These are phyloP conservation scores for Ceratocystis cubensis DNA, from an alignment of 2,329 filamentous ascomycete genomes.

Conservation along the genomic window DNA sequence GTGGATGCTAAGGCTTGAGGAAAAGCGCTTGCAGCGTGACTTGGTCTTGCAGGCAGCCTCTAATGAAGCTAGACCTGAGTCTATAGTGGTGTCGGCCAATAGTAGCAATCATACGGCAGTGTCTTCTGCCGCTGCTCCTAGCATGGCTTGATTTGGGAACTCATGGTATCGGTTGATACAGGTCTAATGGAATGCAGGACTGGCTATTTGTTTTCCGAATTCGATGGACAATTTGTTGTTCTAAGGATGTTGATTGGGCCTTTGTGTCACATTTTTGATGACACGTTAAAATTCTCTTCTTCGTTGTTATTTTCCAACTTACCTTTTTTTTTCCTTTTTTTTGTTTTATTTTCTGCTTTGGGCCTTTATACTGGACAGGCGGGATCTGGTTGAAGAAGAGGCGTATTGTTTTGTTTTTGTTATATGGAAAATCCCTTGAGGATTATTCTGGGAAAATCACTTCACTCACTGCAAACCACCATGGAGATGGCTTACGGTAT, in stretches of 20 bases:
- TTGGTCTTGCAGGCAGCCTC: not conserved
- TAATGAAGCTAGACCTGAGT: slow-evolving; percentile 4
- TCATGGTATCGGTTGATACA: not conserved
- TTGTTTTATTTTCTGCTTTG: slow-evolving; percentile 1
- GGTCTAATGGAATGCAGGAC: not conserved
- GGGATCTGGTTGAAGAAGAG: not conserved
- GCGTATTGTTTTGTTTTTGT: slow-evolving; percentile 10
- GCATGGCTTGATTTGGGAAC: slow-evolving; percentile 14
- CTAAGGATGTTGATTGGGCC: too few species aligned
- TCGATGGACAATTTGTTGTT: not conserved
- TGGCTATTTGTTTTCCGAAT: slow-evolving; percentile 6
- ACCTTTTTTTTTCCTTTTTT: not conserved
- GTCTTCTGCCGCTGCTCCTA: slow-evolving; percentile 14
- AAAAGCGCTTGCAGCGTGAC: slow-evolving; percentile 26
- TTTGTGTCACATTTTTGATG: not conserved
- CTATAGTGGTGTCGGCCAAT: slow-evolving; percentile 10
- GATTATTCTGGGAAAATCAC: not conserved
- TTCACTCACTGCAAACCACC: slow-evolving; percentile 10
- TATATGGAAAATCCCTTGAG: slow-evolving; percentile 1
- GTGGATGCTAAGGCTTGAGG: slow-evolving; percentile 36
- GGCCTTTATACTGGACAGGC: not conserved
- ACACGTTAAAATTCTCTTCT: slow-evolving; percentile 13
- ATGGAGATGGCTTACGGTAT: slow-evolving; percentile 17
- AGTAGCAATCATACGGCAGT: not conserved
- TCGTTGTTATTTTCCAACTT: slow-evolving; percentile 10